Base-by-base conservation (phyloP, 78 protist species). In the Tieghemostelium lacteum region DNA sequence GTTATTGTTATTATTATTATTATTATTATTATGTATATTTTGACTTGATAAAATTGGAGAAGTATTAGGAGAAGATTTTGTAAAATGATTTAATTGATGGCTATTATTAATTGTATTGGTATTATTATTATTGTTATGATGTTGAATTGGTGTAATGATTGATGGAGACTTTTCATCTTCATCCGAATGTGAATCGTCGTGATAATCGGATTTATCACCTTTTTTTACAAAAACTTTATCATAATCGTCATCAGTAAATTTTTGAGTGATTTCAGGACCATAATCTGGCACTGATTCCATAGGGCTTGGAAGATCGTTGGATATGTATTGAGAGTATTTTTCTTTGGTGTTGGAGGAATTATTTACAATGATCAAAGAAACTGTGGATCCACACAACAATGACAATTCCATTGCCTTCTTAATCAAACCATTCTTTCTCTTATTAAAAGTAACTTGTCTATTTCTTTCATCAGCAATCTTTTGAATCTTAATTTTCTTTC, bases 321-420 rank as follows among this genome's bases (percentile, higher is more conserved):
- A 60, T 12, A 75, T 77, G 50, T 92, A 92, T 45, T 92, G 88
- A 65, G 54, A 92, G 29, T 72, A 71, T 67, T 92, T 92, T 36
- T 92, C 85, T 39, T 92, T 92, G 75, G 88, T 75, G 54, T 70
- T 75, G 16, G 75, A 58, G 19, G 85, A 70, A 37, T 73, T 72
- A 64, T 83, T 83, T 60, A 78, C 88, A 78, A 96, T 65, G 29
- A 96, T 52, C n/a, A 96, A 54, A 6, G 95, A 85, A 0, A 96
- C 83, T 24, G 93, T 93, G 60, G 89, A 57, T 20, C 80, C 94
- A 74, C 97, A 95, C 2, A 96, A 45, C 2, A 94, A n/a, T 50
- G 96, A 73, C 60, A 96, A 83, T 50, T 96, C 98, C 85, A 93
- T 86, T 57, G 98, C 98, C 70, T 96, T 96, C 67, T 96, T 96